Conservation (phyloP, 805 yeast genomes). For the Starmerella tilneyi region DNA sequence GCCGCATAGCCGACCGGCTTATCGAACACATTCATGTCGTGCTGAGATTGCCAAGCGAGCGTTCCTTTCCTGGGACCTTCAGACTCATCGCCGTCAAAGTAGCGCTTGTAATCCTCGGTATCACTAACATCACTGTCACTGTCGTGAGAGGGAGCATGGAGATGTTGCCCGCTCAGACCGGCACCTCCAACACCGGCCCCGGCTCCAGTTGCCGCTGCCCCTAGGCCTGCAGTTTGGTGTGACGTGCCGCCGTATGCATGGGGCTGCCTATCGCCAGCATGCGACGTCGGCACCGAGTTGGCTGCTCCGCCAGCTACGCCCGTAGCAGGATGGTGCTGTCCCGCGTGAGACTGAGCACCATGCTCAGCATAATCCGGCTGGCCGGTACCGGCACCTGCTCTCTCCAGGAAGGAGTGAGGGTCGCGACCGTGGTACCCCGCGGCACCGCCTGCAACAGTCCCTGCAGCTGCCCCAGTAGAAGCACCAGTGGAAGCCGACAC, state of each 20-base stretch:
- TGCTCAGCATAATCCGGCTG: not conserved
- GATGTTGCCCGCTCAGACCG: no score
- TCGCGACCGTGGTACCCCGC: not conserved
- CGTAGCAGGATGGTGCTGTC: no score
- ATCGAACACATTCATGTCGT: constrained; percentile 20
- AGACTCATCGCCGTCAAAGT: constrained; percentile 4
- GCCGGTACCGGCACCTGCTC: no score
- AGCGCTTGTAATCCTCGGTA: constrained; percentile 9
- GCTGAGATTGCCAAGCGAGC: constrained; percentile 23
- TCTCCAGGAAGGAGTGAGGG: not conserved
- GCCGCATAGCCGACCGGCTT: constrained; percentile 11
- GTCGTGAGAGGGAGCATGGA: no score
- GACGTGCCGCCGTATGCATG: no score
- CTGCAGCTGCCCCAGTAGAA: not conserved
- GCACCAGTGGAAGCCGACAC: not conserved
- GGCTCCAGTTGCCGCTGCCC: no score
- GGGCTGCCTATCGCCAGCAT: no score
- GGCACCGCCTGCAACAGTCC: not conserved
- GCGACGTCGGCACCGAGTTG: no score
- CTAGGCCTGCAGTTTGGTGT: no score
- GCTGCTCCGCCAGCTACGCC: no score
- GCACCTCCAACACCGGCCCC: no score
- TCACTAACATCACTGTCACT: constrained; percentile 21
- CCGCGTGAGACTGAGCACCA: not conserved
- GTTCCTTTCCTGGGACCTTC: constrained; percentile 8